Evolutionary conservation across 768 basidiomycete species (phyloP).

Genomic region (Trametes cinnabarina): DNA sequence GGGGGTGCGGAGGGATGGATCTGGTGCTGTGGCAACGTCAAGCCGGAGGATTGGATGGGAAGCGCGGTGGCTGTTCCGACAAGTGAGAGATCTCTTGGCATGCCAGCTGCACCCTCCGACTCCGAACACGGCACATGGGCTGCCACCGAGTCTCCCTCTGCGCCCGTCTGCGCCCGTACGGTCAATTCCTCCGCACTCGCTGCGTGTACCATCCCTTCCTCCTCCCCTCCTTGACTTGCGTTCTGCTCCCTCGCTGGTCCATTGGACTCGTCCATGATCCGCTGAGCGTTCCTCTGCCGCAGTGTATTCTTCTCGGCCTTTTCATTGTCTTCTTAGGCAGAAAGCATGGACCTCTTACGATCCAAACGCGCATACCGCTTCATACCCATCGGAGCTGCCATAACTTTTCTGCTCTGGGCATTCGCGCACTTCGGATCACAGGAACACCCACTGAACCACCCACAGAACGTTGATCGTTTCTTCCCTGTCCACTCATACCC

Average conservation of each 20-base stretch:
- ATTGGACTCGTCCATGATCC: too few relatives aligned
- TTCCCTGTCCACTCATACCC: constrained; percentile 7
- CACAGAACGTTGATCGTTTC: constrained; percentile 2
- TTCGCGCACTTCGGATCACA: constrained; percentile 1
- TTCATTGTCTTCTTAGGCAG: not conserved
- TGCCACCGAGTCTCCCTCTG: not conserved
- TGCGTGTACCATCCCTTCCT: too few relatives aligned
- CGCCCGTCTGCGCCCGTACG: too few relatives aligned
- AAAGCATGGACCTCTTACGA: not conserved
- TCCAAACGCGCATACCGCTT: not conserved
- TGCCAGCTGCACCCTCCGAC: not conserved
- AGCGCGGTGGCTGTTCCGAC: constrained; percentile 6
- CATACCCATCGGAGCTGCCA: constrained; percentile 5
- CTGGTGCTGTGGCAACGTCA: too few relatives aligned
- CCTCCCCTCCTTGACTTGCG: too few relatives aligned
- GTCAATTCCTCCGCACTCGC: too few relatives aligned
- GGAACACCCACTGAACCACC: not conserved
- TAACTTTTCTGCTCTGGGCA: constrained; percentile 7
- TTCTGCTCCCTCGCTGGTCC: too few relatives aligned
- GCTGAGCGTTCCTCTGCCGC: too few relatives aligned
- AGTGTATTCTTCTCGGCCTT: not conserved
- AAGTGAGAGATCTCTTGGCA: not conserved
- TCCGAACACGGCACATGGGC: not conserved
- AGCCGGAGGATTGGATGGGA: not conserved
- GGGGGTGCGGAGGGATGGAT: too few relatives aligned